Base-by-base conservation (phyloP, 495 filamentous ascomycete genomes). In the Tuber aestivum region DNA sequence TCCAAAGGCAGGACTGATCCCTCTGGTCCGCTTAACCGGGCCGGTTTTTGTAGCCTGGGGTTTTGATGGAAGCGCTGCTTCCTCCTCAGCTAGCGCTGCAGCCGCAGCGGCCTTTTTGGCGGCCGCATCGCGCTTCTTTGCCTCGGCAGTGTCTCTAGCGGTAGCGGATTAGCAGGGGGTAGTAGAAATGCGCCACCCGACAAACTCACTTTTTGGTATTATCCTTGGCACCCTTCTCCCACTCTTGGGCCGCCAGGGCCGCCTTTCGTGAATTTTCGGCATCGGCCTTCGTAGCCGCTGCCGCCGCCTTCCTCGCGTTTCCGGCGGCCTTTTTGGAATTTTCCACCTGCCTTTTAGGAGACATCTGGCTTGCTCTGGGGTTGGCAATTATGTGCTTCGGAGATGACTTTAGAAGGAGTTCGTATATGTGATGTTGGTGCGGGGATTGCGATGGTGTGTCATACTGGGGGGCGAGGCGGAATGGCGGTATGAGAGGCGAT, bases 221-320 rank as follows among this genome's bases (percentile, higher is more conserved):
- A 74, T 86, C 89, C 86, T 98, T 99, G 42, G 92, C 82, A 72
- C 95, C 95, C 85, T 97, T 93, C 3, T 85, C 74, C 95, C 95
- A 99, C 77, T 97, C 87, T 76, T 87, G 87, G 16, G 91, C 91
- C 80, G 97, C 96, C 56, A 84, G 89, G 0, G 86, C 88, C 0
- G 88, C 89, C 44, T 86, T 88, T 85, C 91, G 92, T n/a, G 88
- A 84, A 32, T 92, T 87, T 72, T 91, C 91, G 0, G 80, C 89
- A 12, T 92, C 92, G 48, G 89, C 88, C 84, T 97, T 99, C 70
- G 86, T 80, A 3, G 92, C 90, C 0, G 94, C 95, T 16, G 89
- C 89, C 69, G 97, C 93, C 75, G 95, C 94, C 87, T 99, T 99
- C 86, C 94, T 87, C 74, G 95, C 94, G 81, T 98, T 93, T 79